phyloP scores from a whole-genome alignment of 495 filamentous ascomycete species.

The Delitschia confertaspora region DNA sequence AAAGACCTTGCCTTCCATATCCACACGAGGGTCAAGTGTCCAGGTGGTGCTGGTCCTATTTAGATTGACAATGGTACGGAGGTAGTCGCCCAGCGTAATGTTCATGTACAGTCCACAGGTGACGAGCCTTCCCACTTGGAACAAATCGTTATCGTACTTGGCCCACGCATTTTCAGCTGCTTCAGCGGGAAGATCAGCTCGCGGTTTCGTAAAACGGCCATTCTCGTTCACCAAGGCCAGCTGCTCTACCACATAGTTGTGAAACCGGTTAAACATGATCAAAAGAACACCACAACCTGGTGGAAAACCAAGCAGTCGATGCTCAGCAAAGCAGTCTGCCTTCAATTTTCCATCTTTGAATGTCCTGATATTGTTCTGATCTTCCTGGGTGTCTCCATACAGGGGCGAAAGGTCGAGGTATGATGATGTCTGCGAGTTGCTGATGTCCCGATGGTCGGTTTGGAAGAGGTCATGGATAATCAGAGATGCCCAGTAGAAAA shows the following conservation, averaged over 20 bases:
- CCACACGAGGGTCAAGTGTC: conserved; percentile 65
- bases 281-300: conserved; percentile 49
- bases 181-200: conserved; percentile 40
- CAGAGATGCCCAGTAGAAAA: conserved; percentile 52
- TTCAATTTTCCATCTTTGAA: conserved; percentile 51
- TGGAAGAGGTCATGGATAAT: conserved; percentile 54
- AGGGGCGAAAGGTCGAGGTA: conserved; percentile 53
- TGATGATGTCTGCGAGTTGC: conserved; percentile 48
- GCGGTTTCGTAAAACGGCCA: conserved; percentile 57
- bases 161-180: conserved; percentile 50
- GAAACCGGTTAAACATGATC: conserved; percentile 65
- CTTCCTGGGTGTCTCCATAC: conserved; percentile 49
- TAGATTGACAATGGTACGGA: conserved; percentile 75
- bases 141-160: conserved; percentile 74
- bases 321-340: conserved; percentile 50
- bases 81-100: conserved; percentile 72
- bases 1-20: conserved; percentile 44
- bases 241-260: conserved; percentile 69
- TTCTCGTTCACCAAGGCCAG: conserved; percentile 63
- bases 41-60: conserved; percentile 69
- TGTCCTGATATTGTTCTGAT: conserved; percentile 48
- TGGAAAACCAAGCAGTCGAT: conserved; percentile 48
- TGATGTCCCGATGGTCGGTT: conserved; percentile 46
- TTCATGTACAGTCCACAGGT: conserved; percentile 81
- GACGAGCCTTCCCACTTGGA: conserved; percentile 70